A percentile compares a stretch with the other conserved stretches of the same genome.
phyloP scores from a whole-genome alignment of 2,329 filamentous ascomycete species.

The Fusarium bulbicola region DNA sequence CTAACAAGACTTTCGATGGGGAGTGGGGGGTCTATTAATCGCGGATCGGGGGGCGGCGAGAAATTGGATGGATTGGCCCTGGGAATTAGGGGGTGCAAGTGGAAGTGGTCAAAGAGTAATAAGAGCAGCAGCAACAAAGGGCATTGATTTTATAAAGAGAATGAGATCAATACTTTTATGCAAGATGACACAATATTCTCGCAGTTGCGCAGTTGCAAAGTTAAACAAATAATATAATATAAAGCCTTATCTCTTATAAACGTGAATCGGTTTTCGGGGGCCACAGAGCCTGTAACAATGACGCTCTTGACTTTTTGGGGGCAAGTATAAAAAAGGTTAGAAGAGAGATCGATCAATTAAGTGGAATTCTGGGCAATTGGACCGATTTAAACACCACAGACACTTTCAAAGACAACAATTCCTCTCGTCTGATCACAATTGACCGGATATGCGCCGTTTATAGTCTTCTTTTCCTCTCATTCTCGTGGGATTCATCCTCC shows the following conservation, averaged over 20 bases:
- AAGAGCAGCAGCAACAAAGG: not conserved
- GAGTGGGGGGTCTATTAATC: conserved; percentile 28
- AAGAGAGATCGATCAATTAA: conserved; percentile 1
- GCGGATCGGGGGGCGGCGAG: conserved; percentile 33
- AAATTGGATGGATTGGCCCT: conserved; percentile 30
- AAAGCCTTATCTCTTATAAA: not conserved
- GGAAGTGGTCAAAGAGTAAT: conserved; percentile 1
- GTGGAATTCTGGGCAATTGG: conserved; percentile 11
- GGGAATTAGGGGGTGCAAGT: conserved; percentile 14
- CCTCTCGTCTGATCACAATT: conserved; percentile 18
- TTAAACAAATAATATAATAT: not conserved
- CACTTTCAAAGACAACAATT: not conserved
- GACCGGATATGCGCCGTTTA: conserved; percentile 32
- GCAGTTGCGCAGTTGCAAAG: not conserved
- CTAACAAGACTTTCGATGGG: conserved; percentile 29
- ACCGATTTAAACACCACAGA: conserved; percentile 2
- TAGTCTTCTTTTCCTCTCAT: conserved; percentile 10
- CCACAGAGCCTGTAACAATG: conserved; percentile 32
- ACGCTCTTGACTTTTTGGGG: conserved; percentile 26
- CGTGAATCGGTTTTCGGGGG: conserved; percentile 20
- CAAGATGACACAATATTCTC: conserved; percentile 4
- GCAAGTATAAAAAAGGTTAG: not conserved
- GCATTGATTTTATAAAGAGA: not conserved
- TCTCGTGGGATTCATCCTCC: conserved; percentile 6
- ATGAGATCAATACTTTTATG: not conserved